Evolutionary conservation across 2,329 filamentous ascomycete species (phyloP).

Genomic region (Paecilomyces variotii): DNA sequence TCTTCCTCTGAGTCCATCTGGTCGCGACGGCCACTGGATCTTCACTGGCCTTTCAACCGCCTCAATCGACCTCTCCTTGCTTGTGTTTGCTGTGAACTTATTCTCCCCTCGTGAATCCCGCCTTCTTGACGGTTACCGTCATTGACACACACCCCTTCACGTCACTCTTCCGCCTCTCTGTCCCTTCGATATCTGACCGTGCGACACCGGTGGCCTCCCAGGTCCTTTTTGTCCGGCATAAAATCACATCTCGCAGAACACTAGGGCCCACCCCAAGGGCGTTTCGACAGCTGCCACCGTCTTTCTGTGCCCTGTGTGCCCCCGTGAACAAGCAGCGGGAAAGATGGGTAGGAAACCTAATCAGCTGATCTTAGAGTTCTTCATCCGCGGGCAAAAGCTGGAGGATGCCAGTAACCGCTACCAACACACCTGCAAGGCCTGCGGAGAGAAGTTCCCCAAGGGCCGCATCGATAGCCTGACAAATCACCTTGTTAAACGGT

Average conservation of each 20-base stretch:
- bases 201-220: background rate
- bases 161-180: background rate
- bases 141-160: background rate
- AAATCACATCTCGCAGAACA: background rate
- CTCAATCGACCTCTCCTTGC: background rate
- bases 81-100: background rate
- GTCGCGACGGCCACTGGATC: background rate
- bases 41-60: background rate
- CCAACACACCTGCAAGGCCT: conserved; percentile 80
- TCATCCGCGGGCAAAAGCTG: conserved; percentile 77
- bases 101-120: background rate
- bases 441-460: conserved; percentile 83
- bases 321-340: background rate
- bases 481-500: conserved; percentile 77
- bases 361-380: conserved; percentile 78
- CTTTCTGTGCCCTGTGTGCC: background rate
- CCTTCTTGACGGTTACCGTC: background rate
- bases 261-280: background rate
- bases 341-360: conserved; percentile 78
- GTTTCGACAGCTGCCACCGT: background rate
- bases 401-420: conserved; percentile 88
- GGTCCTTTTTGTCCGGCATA: background rate
- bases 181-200: background rate
- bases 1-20: background rate
- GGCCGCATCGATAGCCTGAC: conserved; percentile 77